phyloP scores from a whole-genome alignment of 2,329 filamentous ascomycete species.

The Clarireedia monteithiana region DNA sequence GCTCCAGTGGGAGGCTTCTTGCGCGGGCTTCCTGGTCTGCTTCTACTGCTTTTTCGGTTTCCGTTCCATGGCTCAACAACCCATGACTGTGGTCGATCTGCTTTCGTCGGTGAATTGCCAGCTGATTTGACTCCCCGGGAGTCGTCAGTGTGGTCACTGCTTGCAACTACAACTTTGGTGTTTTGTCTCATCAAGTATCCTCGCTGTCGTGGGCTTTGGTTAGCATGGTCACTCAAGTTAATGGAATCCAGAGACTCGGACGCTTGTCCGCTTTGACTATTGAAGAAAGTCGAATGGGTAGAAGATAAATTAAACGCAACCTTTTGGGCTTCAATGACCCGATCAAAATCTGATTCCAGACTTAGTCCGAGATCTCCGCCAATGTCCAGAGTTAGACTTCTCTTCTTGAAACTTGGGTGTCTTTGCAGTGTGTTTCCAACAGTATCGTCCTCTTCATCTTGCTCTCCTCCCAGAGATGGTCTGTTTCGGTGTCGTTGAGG shows the following conservation, averaged over 20 bases:
- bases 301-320: slow-evolving; percentile 48
- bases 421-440: slow-evolving; percentile 35
- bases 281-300: slow-evolving; percentile 18
- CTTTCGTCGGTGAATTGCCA: slow-evolving; percentile 64
- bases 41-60: slow-evolving; percentile 62
- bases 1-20: slow-evolving; percentile 40
- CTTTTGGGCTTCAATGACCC: slow-evolving; percentile 96
- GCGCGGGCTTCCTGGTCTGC: slow-evolving; percentile 38
- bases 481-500: slow-evolving; percentile 52
- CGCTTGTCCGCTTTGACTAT: slow-evolving; percentile 37
- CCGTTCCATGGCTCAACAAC: slow-evolving; percentile 96
- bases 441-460: slow-evolving; percentile 21
- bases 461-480: slow-evolving; percentile 40
- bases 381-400: slow-evolving; percentile 74
- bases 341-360: slow-evolving; percentile 86
- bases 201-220: slow-evolving; percentile 64
- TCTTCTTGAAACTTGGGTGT: slow-evolving; percentile 68
- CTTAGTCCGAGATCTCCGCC: slow-evolving; percentile 71
- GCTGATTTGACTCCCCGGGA: slow-evolving; percentile 47
- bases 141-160: slow-evolving; percentile 54
- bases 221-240: slow-evolving; percentile 42
- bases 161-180: slow-evolving; percentile 94
- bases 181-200: slow-evolving; percentile 98
- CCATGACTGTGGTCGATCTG: slow-evolving; percentile 79
- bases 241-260: slow-evolving; percentile 25